Evolutionary conservation across 768 basidiomycete species (phyloP), one percentile per base, ranked within the genome.

Genomic region (Gloeostereum incarnatum): DNA sequence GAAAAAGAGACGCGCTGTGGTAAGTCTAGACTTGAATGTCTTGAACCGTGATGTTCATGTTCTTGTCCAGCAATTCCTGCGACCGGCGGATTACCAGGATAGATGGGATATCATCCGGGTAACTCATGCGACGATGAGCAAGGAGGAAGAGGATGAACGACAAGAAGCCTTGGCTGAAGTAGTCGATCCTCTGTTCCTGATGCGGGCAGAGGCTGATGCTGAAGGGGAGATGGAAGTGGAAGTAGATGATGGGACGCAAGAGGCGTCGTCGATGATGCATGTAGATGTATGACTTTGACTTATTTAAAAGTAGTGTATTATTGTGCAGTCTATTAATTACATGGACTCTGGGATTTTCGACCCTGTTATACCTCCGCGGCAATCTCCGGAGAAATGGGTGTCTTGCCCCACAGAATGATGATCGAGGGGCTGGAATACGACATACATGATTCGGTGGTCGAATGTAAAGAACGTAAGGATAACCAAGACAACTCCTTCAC

Each of bases 81-180:
- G 19, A 8, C 51, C 87, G 82, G 67, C 63, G 21, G 63, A 77
- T 40, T 84, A 86, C 48, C 66, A 69, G 39, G 81, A 87, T 55
- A 87, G 89, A 51, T 89, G 87, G 85, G 74, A 86, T 49, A 63
- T 85, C 32, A 81, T 91, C 37, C 73, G 81, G 23, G 67, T 89
- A 35, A 69, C 74, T 27, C 85, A 87, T 51, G 65, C 71, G 19
- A 66, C 73, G 3, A 82, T 88, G 71, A 75, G 70, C 47, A 68
- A 70, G 39, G 85, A 86, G 39, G 83, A 91, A 49, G 67, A 76
- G 42, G 75, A 77, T 1, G 87, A 91, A 53, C 75, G 84, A n/a
- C 73, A 79, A 41, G 85, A 88, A 40, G 72, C 78, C 1, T 61
- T 84, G 41, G 80, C 84, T 0, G 85, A 89, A 54, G 84, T 91